Evolutionary conservation across 2,329 filamentous ascomycete genomes (phyloP).

Genomic region (Diaporthe citriasiana): DNA sequence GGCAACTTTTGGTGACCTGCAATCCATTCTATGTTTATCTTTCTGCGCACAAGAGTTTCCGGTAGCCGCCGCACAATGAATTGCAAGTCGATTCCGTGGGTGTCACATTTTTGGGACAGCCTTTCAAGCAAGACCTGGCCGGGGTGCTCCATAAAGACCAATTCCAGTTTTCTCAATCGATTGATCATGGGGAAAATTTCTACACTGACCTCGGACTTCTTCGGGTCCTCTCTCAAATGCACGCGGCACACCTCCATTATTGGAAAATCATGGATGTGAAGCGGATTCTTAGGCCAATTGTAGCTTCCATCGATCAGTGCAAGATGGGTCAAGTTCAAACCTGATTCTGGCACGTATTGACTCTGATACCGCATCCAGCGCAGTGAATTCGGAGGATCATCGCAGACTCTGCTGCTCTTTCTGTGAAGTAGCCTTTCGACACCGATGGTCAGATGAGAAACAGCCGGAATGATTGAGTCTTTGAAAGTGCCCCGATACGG

Average conservation of each 20-base stretch:
- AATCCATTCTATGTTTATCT: too few relatives aligned
- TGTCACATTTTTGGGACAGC: not conserved
- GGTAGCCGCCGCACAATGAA: not conserved
- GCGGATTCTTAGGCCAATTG: too few relatives aligned
- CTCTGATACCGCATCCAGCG: not conserved
- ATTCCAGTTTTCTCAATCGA: not conserved
- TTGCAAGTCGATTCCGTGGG: not conserved
- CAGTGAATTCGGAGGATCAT: not conserved
- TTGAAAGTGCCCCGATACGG: not conserved
- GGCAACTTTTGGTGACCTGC: not conserved
- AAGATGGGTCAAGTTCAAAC: not conserved
- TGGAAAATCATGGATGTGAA: too few relatives aligned
- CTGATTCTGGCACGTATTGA: not conserved
- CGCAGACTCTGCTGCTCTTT: fast-evolving
- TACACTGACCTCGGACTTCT: too few relatives aligned
- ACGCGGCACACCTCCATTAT: too few relatives aligned
- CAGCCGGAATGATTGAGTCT: not conserved
- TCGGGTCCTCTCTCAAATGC: not conserved
- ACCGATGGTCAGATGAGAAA: slow-evolving; percentile 3
- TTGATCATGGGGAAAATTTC: not conserved
- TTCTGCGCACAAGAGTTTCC: too few relatives aligned
- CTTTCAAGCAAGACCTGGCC: not conserved
- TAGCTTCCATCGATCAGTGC: not conserved
- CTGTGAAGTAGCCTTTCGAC: not conserved
- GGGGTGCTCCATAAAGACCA: not conserved